These are phyloP conservation scores for Dryadomyces quercivorus DNA, from an alignment of 2,329 filamentous ascomycete genomes.

Conservation along the genomic window DNA sequence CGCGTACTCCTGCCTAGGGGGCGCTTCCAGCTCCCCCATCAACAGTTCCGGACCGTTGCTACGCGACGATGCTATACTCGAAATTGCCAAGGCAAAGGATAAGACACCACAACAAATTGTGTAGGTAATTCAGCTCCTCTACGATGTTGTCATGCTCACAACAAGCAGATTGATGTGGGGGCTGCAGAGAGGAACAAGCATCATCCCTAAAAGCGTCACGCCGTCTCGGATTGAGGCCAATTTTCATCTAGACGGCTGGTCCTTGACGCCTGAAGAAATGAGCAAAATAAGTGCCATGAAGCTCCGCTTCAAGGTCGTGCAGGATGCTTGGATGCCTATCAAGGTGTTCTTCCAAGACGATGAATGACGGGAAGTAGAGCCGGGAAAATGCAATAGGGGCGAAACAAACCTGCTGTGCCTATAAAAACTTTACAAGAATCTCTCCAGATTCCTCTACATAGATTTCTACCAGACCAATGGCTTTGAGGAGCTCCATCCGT, in stretches of 20 bases:
- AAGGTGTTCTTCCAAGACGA: slow-evolving; percentile 78
- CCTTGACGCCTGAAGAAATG: slow-evolving; percentile 60
- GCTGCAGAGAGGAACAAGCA: slow-evolving; percentile 65
- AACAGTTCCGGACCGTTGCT: slow-evolving; percentile 3
- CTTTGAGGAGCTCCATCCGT: no score
- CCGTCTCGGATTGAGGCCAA: slow-evolving; percentile 63
- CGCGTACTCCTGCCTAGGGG: slow-evolving; percentile 63
- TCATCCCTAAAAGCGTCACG: slow-evolving; percentile 77
- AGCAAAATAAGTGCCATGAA: slow-evolving; percentile 52
- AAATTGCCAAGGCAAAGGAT: slow-evolving; percentile 52
- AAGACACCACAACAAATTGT: slow-evolving; percentile 66
- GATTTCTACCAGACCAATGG: no score
- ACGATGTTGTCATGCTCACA: not conserved
- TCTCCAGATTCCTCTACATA: no score
- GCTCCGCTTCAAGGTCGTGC: slow-evolving; percentile 74
- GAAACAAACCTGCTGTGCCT: no score
- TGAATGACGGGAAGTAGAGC: slow-evolving; percentile 33
- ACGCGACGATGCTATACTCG: slow-evolving; percentile 43
- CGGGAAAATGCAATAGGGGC: no score
- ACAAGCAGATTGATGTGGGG: slow-evolving; percentile 53
- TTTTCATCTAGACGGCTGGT: slow-evolving; percentile 63
- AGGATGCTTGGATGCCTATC: slow-evolving; percentile 59
- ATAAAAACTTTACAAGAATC: no score
- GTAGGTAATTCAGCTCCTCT: not conserved
- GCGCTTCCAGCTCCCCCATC: slow-evolving; percentile 57